Conservation (phyloP, 495 filamentous ascomycete species). For the Lophiostoma macrostomum region DNA sequence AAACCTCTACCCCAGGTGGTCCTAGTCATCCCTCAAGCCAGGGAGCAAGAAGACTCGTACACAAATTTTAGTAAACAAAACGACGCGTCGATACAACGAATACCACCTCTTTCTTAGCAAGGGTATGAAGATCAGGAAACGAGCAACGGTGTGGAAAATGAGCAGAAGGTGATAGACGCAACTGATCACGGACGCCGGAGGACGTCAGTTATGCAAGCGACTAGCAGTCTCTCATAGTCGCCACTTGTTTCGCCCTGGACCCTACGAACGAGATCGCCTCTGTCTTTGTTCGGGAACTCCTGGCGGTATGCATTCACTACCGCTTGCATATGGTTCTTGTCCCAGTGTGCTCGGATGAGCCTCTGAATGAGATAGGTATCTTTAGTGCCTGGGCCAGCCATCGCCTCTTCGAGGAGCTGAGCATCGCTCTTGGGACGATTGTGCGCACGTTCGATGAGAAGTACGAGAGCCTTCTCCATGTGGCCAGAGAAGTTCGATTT, state of each 20-base stretch:
- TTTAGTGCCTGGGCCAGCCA: constrained; percentile 84
- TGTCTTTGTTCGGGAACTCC: constrained; percentile 66
- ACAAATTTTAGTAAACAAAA: no score
- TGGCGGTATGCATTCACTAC: no score
- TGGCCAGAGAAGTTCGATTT: constrained; percentile 83
- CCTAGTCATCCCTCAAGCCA: no score
- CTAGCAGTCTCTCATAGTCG: constrained; percentile 70
- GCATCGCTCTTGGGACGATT: constrained; percentile 85
- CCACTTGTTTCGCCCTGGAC: constrained; percentile 83
- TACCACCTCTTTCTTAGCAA: no score
- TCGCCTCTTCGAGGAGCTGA: constrained; percentile 71
- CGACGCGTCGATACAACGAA: no score
- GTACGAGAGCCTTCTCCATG: constrained; percentile 81
- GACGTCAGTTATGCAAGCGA: constrained; percentile 53
- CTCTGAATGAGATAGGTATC: constrained; percentile 73
- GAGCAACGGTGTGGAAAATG: no score
- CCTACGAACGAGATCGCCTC: constrained; percentile 57
- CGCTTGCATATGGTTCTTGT: constrained; percentile 63
- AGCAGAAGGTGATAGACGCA: no score
- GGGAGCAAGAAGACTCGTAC: no score
- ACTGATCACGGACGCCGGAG: no score
- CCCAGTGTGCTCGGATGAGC: constrained; percentile 76
- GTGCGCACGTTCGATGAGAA: constrained; percentile 69
- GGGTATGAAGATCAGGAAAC: no score
- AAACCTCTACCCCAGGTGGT: no score